Conservation (phyloP, 306 rosid species). For the Glycine tomentella region DNA sequence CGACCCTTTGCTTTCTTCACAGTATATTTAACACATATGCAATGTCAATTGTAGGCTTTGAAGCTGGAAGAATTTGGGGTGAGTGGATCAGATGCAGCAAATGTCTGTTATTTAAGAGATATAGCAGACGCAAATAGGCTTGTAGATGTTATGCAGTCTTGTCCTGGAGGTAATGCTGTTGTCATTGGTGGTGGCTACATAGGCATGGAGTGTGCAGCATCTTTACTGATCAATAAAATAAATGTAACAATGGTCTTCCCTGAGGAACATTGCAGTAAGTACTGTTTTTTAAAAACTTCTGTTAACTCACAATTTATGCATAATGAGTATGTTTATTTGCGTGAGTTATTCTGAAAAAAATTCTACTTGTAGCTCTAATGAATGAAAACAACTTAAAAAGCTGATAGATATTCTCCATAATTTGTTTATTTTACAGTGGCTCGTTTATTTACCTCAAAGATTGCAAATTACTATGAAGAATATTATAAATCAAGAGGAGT, state of each 20-base stretch:
- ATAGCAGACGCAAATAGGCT: conserved; percentile 85
- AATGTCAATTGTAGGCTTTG: conserved; percentile 67
- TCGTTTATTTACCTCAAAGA: conserved; percentile 91
- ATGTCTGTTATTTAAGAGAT: conserved; percentile 88
- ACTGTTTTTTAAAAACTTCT: conserved; percentile 8
- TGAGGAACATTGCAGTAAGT: conserved; percentile 97
- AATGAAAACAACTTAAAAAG: conserved; percentile 15
- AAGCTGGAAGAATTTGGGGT: conserved; percentile 98
- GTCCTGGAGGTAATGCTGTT: conserved; percentile 84
- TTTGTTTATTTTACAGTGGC: conserved; percentile 73
- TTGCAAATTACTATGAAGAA: conserved; percentile 87
- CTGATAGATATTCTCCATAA: conserved; percentile 20
- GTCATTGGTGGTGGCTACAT: conserved; percentile 98
- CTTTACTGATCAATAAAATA: conserved; percentile 89
- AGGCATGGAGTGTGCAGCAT: conserved; percentile 99
- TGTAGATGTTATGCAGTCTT: conserved; percentile 68
- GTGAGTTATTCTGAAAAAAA: background rate
- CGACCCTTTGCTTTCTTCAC: conserved; percentile 10
- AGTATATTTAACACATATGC: conserved; percentile 34
- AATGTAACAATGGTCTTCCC: conserved; percentile 96
- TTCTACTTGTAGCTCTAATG: background rate
- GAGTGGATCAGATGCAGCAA: conserved; percentile 89
- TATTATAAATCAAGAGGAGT: conserved; percentile 88
- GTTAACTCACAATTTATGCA: conserved; percentile 27
- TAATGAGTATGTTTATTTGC: conserved; percentile 17